A percentile compares a stretch with the other conserved stretches of the same genome.
Evolutionary conservation across 2,329 filamentous ascomycete species (phyloP).

Genomic region (Ophiocordyceps robertsii): DNA sequence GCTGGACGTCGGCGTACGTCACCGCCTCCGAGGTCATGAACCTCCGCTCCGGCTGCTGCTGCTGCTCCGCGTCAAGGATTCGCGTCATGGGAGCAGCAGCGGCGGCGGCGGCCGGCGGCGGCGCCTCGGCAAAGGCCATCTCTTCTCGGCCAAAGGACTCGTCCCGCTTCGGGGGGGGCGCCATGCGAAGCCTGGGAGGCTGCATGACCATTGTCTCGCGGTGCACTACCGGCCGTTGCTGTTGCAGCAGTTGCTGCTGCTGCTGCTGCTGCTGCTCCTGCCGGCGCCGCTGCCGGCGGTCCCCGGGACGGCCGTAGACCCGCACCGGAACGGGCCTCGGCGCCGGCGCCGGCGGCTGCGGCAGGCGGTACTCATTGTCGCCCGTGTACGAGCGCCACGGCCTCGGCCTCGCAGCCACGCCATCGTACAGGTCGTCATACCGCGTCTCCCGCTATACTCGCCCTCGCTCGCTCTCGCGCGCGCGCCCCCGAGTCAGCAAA

Average conservation of each 20-base stretch:
- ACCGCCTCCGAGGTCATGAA: no score
- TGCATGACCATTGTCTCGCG: not conserved
- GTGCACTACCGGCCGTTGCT: not conserved
- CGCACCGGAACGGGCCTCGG: not conserved
- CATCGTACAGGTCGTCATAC: no score
- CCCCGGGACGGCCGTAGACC: not conserved
- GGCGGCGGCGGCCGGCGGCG: no score
- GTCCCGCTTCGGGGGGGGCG: no score
- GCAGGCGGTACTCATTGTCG: no score
- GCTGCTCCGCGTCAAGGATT: not conserved
- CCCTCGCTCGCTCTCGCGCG: no score
- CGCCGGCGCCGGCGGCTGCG: no score
- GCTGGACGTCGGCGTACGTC: not conserved
- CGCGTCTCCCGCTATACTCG: no score
- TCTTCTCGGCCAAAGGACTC: not conserved
- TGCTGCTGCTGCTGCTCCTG: not conserved
- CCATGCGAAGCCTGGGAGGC: no score
- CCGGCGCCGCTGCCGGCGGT: not conserved
- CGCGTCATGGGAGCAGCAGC: not conserved
- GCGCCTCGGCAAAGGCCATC: not conserved
- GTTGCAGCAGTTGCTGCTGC: not conserved
- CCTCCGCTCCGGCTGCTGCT: not conserved
- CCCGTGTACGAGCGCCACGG: no score
- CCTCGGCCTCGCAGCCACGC: no score
- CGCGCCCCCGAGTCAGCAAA: no score